Base-by-base conservation (phyloP, 1,139 yeast genomes). In the Tardiomyces digboiensis region DNA sequence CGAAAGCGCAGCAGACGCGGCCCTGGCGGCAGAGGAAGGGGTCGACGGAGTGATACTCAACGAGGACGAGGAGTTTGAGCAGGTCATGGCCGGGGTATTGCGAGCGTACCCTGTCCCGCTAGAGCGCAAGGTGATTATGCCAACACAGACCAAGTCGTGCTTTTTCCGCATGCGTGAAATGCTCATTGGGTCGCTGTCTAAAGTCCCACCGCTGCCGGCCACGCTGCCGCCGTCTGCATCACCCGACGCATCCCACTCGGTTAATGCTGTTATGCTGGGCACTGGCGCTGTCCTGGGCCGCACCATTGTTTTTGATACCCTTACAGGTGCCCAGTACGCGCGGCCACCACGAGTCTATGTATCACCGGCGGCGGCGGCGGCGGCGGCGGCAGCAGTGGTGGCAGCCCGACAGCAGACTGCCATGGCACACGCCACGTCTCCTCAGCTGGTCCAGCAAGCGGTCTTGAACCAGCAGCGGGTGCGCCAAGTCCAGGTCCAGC, bases 41-140 rank as follows among this genome's bases (percentile, higher is more conserved):
- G 60, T 53, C 14, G 52, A 52, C 37, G 51, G 47, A 19, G 45
- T 44, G 19, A 66, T 68, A 8, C 55, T 68, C 12, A 66, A 66
- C 52, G 94, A 94, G 10, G 96, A 88, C 55, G 97, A 91, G 61
- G 98, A 91, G 59, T 86, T 96, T 1, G 88, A 85, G 47, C 84
- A 83, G 55, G 97, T 91, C 3, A 69, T 91, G 59, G 88, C 82
- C 50, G 97, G 97, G 12, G 87, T 91, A 19, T 29, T 50, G 18
- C 40, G 38, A 23, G 42, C 54, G n/a, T 44, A 45, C 18, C 51
- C 56, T 6, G 70, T 81, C 49, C 97, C 97, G 1, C 64, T 89
- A 49, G 97, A 88, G 57, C 66, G 88, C 36, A 79, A 78, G 46
- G 81, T 82, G n/a, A 60, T 86, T 8, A 67, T 84, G 56, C 89